Conservation (phyloP, 2,329 filamentous ascomycete species). For the Fusarium sp. region DNA sequence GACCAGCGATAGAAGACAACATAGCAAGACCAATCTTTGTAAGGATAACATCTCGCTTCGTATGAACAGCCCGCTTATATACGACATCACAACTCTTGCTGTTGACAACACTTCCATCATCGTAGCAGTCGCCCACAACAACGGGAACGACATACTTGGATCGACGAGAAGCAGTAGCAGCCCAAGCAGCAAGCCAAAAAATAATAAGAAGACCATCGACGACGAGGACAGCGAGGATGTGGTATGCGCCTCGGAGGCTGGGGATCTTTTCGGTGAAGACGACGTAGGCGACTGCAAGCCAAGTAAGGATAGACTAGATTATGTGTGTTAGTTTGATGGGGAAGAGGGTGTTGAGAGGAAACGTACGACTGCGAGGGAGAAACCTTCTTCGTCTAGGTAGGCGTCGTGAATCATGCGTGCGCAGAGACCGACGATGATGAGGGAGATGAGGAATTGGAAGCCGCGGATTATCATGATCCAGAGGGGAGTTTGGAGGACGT, state of each 20-base stretch:
- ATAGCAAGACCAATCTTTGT: slow-evolving; percentile 47
- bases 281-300: slow-evolving; percentile 54
- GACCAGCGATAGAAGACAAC: slow-evolving; percentile 53
- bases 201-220: slow-evolving; percentile 56
- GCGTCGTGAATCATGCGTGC: slow-evolving; percentile 50
- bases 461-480: slow-evolving; percentile 55
- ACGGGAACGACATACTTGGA: slow-evolving; percentile 48
- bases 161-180: slow-evolving; percentile 52
- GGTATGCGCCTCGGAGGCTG: slow-evolving; percentile 49
- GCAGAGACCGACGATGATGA: slow-evolving; percentile 55
- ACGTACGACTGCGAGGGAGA: slow-evolving; percentile 36
- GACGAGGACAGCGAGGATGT: slow-evolving; percentile 55
- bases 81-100: slow-evolving; percentile 48
- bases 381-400: slow-evolving; percentile 30
- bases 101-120: slow-evolving; percentile 52
- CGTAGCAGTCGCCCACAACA: slow-evolving; percentile 44
- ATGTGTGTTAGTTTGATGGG: slow-evolving; percentile 14
- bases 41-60: slow-evolving; percentile 46
- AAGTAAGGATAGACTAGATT: slow-evolving; percentile 55
- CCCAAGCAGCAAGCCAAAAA: slow-evolving; percentile 58
- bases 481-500: slow-evolving; percentile 52
- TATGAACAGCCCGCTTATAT: slow-evolving; percentile 26
- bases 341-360: background rate
- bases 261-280: slow-evolving; percentile 53
- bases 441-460: slow-evolving; percentile 52